A percentile compares a stretch with the other conserved stretches of the same genome.
phyloP scores from a whole-genome alignment of 2,329 filamentous ascomycete species.

The Fusarium chlamydosporum region DNA sequence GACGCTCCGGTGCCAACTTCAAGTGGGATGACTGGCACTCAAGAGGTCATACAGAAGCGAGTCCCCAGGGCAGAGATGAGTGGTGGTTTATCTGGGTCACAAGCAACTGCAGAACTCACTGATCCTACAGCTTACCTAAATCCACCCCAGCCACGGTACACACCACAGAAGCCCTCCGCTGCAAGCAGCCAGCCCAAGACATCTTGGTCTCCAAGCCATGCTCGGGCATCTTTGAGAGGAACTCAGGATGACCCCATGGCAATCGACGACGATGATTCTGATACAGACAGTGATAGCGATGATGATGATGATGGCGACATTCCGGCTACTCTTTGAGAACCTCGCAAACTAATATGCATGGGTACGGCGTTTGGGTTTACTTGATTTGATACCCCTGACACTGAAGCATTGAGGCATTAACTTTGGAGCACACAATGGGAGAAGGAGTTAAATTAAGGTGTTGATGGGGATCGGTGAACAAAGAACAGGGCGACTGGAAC shows the following conservation, averaged over 20 bases:
- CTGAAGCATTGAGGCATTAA: neutral
- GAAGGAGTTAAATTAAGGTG: constrained; percentile 27
- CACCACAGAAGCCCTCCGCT: constrained; percentile 12
- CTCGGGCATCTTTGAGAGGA: constrained; percentile 17
- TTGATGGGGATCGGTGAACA: constrained; percentile 20
- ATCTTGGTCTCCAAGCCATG: constrained; percentile 9
- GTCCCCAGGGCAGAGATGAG: constrained; percentile 55
- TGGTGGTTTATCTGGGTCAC: constrained; percentile 55
- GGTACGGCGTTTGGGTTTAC: constrained; percentile 33
- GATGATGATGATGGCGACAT: constrained; percentile 46
- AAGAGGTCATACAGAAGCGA: constrained; percentile 46
- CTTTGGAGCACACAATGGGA: constrained; percentile 7
- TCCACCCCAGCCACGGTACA: constrained; percentile 43
- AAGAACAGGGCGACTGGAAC: constrained; percentile 7
- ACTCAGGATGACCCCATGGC: constrained; percentile 50
- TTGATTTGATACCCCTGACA: constrained; percentile 31
- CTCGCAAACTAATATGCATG: constrained; percentile 11
- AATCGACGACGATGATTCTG: constrained; percentile 46
- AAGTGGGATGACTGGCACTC: constrained; percentile 1
- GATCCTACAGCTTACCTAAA: constrained; percentile 55
- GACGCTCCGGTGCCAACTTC: constrained; percentile 15
- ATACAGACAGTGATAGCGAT: constrained; percentile 42
- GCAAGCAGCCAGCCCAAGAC: constrained; percentile 5
- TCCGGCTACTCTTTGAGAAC: constrained; percentile 44
- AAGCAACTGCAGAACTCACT: constrained; percentile 55